These are phyloP conservation scores for Tuber melanosporum DNA, from an alignment of 495 filamentous ascomycete genomes.

Conservation along the genomic window DNA sequence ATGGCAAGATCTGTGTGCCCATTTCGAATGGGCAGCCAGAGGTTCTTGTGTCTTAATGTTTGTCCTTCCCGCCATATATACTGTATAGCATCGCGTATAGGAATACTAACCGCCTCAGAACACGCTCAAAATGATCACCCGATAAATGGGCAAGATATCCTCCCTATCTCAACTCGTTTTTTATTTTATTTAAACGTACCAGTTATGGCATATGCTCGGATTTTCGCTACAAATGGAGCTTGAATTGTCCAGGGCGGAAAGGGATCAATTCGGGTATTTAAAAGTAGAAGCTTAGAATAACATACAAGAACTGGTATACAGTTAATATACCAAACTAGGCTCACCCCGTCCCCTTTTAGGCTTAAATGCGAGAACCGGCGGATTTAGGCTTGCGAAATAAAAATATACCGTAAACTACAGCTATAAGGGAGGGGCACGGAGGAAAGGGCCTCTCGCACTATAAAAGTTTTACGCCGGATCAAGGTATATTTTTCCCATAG, in stretches of 20 bases:
- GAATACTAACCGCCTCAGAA: not conserved
- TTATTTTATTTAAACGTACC: not conserved
- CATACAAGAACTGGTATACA: not conserved
- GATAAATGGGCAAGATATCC: not conserved
- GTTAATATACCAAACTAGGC: not conserved
- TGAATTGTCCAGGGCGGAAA: too few species aligned
- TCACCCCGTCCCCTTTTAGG: not conserved
- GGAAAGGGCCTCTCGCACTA: too few species aligned
- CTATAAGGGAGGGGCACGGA: too few species aligned
- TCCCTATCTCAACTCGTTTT: not conserved
- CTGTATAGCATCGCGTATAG: not conserved
- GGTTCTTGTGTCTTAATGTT: conserved; percentile 27
- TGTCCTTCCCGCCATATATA: not conserved
- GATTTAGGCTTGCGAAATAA: too few species aligned
- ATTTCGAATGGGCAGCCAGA: conserved; percentile 39
- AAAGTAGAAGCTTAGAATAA: not conserved
- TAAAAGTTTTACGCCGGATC: too few species aligned
- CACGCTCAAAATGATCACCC: not conserved
- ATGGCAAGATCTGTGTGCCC: conserved; percentile 35
- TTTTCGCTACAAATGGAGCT: not conserved
- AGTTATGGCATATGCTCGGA: not conserved
- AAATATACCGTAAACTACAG: too few species aligned
- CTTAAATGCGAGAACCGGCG: too few species aligned
- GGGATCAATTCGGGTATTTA: not conserved
- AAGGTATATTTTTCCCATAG: too few species aligned